Base-by-base conservation (phyloP, 83 land plant species). In the Picea abies region DNA sequence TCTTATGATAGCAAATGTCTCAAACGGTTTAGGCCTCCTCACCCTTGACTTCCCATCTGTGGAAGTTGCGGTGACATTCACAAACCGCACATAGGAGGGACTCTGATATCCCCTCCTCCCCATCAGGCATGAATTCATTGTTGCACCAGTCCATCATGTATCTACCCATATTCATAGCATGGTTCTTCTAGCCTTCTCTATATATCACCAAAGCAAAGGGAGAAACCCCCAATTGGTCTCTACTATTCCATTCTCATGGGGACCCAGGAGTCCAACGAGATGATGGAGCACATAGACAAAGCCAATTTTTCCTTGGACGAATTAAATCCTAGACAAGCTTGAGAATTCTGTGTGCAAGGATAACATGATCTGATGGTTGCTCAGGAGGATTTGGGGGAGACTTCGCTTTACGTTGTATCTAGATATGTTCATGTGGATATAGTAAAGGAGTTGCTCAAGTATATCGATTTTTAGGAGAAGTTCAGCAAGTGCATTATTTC, bases 291-390 rank as follows among this genome's bases (percentile, higher is more conserved):
- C 35, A 35, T 35, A 35, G 35, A 35, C 64, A 98, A 97, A 87
- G 97, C 94, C 52, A 92, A 97, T 87, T 97, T 97, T 78, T 98
- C 99, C 3, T 35, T 35, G 35, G 35, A 35, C 0, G 35, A 35
- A 1, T 35, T 35, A 35, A 35, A 35, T 35, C 35, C 35, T 35
- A 35, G 35, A 35, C 35, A 35, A 35, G 35, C 35, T 35, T 35
- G 35, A 35, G 35, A 35, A 35, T 35, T 35, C 35, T 35, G 35
- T 35, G 35, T 35, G 35, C 35, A 35, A 35, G 35, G 35, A 35
- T 35, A 35, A 35, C 35, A 35, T 35, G 35, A 1, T 35, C 35
- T 35, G 35, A 35, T 35, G 35, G 35, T 35, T 35, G 35, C 35
- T 35, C 35, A 35, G 35, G 35, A 35, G 2, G 35, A 35, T 35